A percentile compares a stretch with the other conserved stretches of the same genome.
phyloP scores from a whole-genome alignment of 352 stramenopile species.

The Phytophthora europaea region DNA sequence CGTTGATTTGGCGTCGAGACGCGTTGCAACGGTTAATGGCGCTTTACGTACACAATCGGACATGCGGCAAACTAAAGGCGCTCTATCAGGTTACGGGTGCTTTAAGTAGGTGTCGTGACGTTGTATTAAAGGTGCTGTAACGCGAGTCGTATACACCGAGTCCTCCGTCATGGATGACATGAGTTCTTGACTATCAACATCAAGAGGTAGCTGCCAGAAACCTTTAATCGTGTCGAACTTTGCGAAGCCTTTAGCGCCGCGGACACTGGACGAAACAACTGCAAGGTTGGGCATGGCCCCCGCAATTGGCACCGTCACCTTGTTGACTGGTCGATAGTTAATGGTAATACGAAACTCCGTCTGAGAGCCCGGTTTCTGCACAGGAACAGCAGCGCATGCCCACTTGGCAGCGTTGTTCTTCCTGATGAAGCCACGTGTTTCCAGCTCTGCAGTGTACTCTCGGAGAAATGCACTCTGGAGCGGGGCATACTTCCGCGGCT shows the following conservation, averaged over 20 bases:
- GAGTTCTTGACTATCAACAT: slow-evolving; percentile 19
- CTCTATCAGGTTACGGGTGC: too few relatives aligned
- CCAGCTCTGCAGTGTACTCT: slow-evolving; percentile 10
- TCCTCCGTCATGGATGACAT: slow-evolving; percentile 28
- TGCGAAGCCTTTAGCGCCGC: slow-evolving; percentile 1
- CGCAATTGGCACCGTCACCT: slow-evolving; percentile 14
- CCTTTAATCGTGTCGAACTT: slow-evolving; percentile 37
- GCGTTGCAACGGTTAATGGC: too few relatives aligned
- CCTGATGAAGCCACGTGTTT: slow-evolving; percentile 4
- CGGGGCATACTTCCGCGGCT: slow-evolving; percentile 14
- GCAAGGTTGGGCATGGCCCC: slow-evolving; percentile 24
- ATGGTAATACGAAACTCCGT: slow-evolving; percentile 9
- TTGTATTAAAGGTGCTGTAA: too few relatives aligned
- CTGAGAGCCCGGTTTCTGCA: slow-evolving; percentile 3
- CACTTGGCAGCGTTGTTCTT: slow-evolving; percentile 8
- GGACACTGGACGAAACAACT: slow-evolving; percentile 13
- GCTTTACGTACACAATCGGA: too few relatives aligned
- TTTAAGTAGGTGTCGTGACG: too few relatives aligned
- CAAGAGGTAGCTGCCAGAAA: slow-evolving; percentile 33
- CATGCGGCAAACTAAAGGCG: too few relatives aligned
- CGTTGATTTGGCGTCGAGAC: too few relatives aligned
- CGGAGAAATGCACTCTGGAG: slow-evolving; percentile 12
- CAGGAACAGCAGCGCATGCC: slow-evolving; percentile 3
- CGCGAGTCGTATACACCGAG: slow-evolving; percentile 22
- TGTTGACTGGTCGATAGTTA: slow-evolving; percentile 20